Percentiles rank a stretch among this genome's conserved stretches.
Conservation (phyloP, 2,329 filamentous ascomycete genomes). For the Xylaria sp. region DNA sequence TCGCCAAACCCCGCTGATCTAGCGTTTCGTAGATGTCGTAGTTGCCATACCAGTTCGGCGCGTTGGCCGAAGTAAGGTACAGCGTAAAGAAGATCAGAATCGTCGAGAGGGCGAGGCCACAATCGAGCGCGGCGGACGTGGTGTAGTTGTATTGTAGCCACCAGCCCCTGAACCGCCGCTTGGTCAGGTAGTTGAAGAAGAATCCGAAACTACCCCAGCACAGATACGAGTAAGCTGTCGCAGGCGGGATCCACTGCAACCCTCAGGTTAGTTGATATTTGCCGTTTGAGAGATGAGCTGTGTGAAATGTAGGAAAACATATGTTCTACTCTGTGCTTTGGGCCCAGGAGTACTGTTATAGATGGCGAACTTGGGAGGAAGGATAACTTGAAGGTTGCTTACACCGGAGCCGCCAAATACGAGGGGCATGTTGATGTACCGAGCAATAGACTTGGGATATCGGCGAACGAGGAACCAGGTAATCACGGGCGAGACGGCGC, state of each 20-base stretch:
- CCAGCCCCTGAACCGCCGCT: constrained; percentile 70
- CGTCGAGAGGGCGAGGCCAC: constrained; percentile 68
- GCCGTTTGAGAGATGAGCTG: neutral
- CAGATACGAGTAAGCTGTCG: constrained; percentile 73
- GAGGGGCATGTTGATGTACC: constrained; percentile 71
- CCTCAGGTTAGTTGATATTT: neutral
- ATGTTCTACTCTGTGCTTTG: too few relatives aligned
- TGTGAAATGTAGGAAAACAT: neutral
- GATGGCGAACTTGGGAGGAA: neutral
- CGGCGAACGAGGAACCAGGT: constrained; percentile 67
- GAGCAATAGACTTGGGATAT: constrained; percentile 65
- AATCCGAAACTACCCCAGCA: constrained; percentile 72
- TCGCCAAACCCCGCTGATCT: constrained; percentile 52
- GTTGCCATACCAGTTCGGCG: constrained; percentile 70
- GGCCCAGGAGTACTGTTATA: neutral
- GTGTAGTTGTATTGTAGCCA: constrained; percentile 82
- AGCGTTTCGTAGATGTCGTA: constrained; percentile 52
- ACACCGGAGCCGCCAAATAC: constrained; percentile 67
- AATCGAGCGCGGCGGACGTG: constrained; percentile 73
- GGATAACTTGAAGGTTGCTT: neutral
- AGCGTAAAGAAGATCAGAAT: constrained; percentile 74
- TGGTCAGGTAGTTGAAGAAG: constrained; percentile 72
- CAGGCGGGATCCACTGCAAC: constrained; percentile 63
- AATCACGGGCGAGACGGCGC: constrained; percentile 65
- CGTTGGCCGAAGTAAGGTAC: constrained; percentile 60